Evolutionary conservation across 2,329 filamentous ascomycete species (phyloP).

Genomic region (Fusarium napiforme): DNA sequence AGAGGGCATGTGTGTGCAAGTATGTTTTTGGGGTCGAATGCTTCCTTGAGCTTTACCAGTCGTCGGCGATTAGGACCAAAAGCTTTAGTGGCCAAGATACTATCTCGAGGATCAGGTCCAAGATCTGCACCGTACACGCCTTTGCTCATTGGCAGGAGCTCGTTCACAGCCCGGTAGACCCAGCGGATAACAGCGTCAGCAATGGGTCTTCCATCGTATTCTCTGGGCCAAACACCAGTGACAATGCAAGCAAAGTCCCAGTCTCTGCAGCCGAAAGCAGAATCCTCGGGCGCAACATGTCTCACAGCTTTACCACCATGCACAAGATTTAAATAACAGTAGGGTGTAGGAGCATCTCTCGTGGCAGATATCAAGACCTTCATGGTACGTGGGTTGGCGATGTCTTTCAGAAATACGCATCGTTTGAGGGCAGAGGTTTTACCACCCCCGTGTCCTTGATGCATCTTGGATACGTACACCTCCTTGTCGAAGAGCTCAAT

Average conservation of each 20-base stretch:
- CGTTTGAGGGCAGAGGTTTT: slow-evolving; percentile 74
- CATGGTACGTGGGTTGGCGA: slow-evolving; percentile 51
- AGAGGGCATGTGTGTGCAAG: slow-evolving; percentile 68
- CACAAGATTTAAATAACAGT: slow-evolving; percentile 71
- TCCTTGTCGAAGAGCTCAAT: slow-evolving; percentile 67
- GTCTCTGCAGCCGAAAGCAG: slow-evolving; percentile 71
- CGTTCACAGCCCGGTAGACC: slow-evolving; percentile 64
- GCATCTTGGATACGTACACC: slow-evolving; percentile 70
- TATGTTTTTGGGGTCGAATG: slow-evolving; percentile 61
- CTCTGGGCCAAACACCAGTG: slow-evolving; percentile 69
- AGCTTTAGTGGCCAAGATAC: slow-evolving; percentile 59
- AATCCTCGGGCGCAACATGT: slow-evolving; percentile 56
- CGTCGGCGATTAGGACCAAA: slow-evolving; percentile 66
- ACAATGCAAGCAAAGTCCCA: slow-evolving; percentile 74
- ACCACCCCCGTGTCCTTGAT: slow-evolving; percentile 65
- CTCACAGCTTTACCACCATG: slow-evolving; percentile 66
- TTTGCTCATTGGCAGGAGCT: slow-evolving; percentile 60
- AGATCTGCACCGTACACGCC: slow-evolving; percentile 71
- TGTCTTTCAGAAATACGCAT: slow-evolving; percentile 67
- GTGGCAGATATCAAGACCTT: slow-evolving; percentile 58
- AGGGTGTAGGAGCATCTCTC: slow-evolving; percentile 58
- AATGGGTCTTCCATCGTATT: slow-evolving; percentile 58
- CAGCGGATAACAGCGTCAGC: slow-evolving; percentile 57
- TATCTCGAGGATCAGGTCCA: slow-evolving; percentile 70
- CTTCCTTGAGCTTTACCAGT: slow-evolving; percentile 62